These are phyloP conservation scores for Metschnikowia baotianmanensis DNA, from an alignment of 805 yeast species.

Conservation along the genomic window DNA sequence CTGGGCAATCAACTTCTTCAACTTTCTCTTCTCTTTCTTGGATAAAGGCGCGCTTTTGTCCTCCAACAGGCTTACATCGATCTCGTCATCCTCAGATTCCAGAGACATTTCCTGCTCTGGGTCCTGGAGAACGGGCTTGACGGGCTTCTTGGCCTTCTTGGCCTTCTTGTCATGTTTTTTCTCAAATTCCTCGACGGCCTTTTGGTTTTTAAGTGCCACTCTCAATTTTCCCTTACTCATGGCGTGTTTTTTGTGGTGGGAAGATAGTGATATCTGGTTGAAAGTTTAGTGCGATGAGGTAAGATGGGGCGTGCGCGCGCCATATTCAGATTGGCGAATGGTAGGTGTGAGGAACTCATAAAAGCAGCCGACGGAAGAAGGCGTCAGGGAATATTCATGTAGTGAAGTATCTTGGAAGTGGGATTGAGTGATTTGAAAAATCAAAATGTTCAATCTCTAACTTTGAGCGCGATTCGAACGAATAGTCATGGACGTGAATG, in stretches of 20 bases:
- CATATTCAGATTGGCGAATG: not conserved
- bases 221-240: slow-evolving; percentile 22
- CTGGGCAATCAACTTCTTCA: slow-evolving; percentile 47
- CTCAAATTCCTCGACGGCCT: slow-evolving; percentile 12
- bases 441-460: too few relatives aligned
- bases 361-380: too few relatives aligned
- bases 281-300: slow-evolving; percentile 17
- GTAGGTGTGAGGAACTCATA: too few relatives aligned
- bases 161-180: slow-evolving; percentile 6
- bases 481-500: too few relatives aligned
- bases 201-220: slow-evolving; percentile 19
- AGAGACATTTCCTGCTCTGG: slow-evolving; percentile 12
- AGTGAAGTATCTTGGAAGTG: too few relatives aligned
- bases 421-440: too few relatives aligned
- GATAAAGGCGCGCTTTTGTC: slow-evolving; percentile 39
- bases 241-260: slow-evolving; percentile 2
- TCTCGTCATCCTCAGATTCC: slow-evolving; percentile 32
- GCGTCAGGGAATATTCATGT: too few relatives aligned
- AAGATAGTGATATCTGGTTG: not conserved
- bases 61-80: slow-evolving; percentile 38
- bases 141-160: slow-evolving; percentile 11
- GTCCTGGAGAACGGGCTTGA: slow-evolving; percentile 16
- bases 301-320: not conserved
- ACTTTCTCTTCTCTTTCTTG: slow-evolving; percentile 60
- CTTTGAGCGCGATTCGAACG: too few relatives aligned